A percentile compares a stretch with the other conserved stretches of the same genome.
These are phyloP conservation scores for Populus deltoides DNA, from an alignment of 345 rosid species.

Conservation along the genomic window DNA sequence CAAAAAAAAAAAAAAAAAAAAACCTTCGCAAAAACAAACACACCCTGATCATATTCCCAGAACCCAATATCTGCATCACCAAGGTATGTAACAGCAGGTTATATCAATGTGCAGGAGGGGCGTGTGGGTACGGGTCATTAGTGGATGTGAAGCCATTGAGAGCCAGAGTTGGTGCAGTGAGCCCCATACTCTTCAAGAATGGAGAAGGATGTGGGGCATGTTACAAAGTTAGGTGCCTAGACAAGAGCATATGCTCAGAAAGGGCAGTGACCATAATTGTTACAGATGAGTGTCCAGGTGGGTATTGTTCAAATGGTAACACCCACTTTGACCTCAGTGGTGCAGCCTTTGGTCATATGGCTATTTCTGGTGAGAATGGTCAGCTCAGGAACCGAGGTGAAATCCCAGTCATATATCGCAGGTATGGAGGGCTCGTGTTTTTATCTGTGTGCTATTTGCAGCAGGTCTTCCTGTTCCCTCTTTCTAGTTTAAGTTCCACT, in stretches of 20 bases:
- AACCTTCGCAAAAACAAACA: no score
- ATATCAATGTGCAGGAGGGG: slow-evolving; percentile 63
- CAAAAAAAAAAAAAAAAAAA: no score
- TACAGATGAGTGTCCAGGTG: slow-evolving; percentile 84
- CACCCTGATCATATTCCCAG: neutral
- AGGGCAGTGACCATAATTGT: slow-evolving; percentile 87
- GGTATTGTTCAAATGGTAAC: slow-evolving; percentile 54
- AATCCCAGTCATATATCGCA: slow-evolving; percentile 53
- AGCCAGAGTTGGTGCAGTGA: slow-evolving; percentile 92
- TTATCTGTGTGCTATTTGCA: neutral
- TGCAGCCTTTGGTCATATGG: slow-evolving; percentile 92
- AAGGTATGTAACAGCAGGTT: neutral
- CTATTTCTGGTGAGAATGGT: slow-evolving; percentile 54
- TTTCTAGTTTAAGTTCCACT: neutral
- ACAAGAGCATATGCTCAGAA: slow-evolving; percentile 69
- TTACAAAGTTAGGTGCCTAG: slow-evolving; percentile 76
- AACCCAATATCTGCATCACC: neutral
- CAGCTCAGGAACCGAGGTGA: slow-evolving; percentile 77
- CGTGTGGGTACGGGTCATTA: slow-evolving; percentile 88
- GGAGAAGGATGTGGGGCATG: slow-evolving; percentile 98
- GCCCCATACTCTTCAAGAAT: slow-evolving; percentile 69
- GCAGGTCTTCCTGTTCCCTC: neutral
- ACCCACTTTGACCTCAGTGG: slow-evolving; percentile 94
- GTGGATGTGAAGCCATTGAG: slow-evolving; percentile 81
- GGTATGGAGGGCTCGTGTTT: slow-evolving; percentile 29